Evolutionary conservation across 2,329 filamentous ascomycete genomes (phyloP).

Genomic region (Domatiomyces catenatus): DNA sequence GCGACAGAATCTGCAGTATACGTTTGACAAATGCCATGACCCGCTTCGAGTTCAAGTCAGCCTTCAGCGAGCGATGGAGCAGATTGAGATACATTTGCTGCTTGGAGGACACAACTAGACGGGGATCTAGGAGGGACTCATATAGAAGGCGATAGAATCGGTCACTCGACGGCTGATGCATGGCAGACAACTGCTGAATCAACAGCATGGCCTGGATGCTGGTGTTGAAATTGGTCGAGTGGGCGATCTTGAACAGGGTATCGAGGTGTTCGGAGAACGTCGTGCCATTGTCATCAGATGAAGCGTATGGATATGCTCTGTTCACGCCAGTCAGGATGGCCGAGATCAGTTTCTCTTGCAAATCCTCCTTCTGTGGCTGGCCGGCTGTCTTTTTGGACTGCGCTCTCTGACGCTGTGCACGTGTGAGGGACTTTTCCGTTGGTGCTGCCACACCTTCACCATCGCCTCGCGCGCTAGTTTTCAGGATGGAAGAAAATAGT

Average conservation of each 20-base stretch:
- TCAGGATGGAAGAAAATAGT: conserved; percentile 69
- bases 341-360: conserved; percentile 81
- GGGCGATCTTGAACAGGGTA: conserved; percentile 87
- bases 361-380: conserved; percentile 44
- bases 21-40: conserved; percentile 95
- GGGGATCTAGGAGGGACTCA: conserved; percentile 82
- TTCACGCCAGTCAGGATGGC: conserved; percentile 89
- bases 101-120: conserved; percentile 79
- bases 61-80: conserved; percentile 72
- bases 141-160: conserved; percentile 92
- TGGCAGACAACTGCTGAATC: conserved; percentile 76
- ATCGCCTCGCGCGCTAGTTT: conserved; percentile 36
- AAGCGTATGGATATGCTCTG: conserved; percentile 79
- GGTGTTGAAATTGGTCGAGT: conserved; percentile 98
- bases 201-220: conserved; percentile 89
- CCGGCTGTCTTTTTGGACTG: conserved; percentile 15
- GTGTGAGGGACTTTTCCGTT: conserved; percentile 18
- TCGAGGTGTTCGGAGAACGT: conserved; percentile 81
- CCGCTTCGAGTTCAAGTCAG: conserved; percentile 74
- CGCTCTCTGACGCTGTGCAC: conserved; percentile 5
- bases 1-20: conserved; percentile 67
- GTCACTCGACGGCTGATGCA: conserved; percentile 68
- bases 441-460: conserved; percentile 33
- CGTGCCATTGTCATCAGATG: conserved; percentile 51
- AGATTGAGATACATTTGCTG: conserved; percentile 91